phyloP scores from a whole-genome alignment of 108 stramenopile species.

The Fragilaria crotonensis region DNA sequence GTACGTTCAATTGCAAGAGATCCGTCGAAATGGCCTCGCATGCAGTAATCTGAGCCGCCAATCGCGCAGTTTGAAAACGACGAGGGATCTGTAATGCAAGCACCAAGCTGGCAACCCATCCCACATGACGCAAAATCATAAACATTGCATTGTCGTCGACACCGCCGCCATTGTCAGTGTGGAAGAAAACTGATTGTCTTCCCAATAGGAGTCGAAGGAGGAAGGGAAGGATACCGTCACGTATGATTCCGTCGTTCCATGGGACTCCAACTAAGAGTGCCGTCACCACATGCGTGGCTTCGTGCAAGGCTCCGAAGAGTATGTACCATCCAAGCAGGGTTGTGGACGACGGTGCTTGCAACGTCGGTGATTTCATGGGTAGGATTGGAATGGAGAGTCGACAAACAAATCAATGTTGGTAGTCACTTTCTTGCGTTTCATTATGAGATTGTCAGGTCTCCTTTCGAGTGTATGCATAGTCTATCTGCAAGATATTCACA shows the following conservation, averaged over 20 bases:
- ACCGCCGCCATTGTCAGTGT: slow-evolving; percentile 3
- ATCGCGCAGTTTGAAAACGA: slow-evolving; percentile 11
- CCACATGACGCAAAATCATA: slow-evolving; percentile 39
- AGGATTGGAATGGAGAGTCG: too few relatives aligned
- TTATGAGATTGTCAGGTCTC: too few relatives aligned
- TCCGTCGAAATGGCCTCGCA: slow-evolving; percentile 60
- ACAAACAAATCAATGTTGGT: too few relatives aligned
- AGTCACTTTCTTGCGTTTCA: too few relatives aligned
- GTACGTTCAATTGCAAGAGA: slow-evolving; percentile 31
- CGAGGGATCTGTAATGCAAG: slow-evolving; percentile 22
- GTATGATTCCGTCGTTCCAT: neutral
- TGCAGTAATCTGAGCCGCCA: slow-evolving; percentile 49
- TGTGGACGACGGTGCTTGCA: too few relatives aligned
- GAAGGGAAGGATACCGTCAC: slow-evolving; percentile 12
- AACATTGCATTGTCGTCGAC: neutral
- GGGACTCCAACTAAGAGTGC: slow-evolving; percentile 13
- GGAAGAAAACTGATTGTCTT: too few relatives aligned
- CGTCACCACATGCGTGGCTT: slow-evolving; percentile 34
- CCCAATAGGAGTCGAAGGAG: slow-evolving; percentile 8
- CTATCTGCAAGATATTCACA: too few relatives aligned
- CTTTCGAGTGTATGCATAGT: too few relatives aligned
- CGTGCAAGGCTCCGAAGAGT: slow-evolving; percentile 51
- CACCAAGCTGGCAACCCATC: slow-evolving; percentile 49
- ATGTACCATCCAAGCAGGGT: slow-evolving; percentile 31
- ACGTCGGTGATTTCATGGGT: too few relatives aligned